Conservation (phyloP, 2,329 filamentous ascomycete species). For the Cytospora mali region DNA sequence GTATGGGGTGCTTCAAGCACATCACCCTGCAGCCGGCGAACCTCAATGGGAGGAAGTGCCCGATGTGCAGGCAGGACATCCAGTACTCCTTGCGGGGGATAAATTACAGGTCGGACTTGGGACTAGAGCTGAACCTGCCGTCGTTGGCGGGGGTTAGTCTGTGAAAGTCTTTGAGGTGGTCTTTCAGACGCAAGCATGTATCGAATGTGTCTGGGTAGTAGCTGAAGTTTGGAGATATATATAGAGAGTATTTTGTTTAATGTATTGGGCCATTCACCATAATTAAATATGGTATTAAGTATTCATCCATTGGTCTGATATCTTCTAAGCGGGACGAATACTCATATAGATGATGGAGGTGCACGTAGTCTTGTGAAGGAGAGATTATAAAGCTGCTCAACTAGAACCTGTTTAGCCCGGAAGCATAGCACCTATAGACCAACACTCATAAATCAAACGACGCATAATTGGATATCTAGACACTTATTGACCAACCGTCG, state of each 20-base stretch:
- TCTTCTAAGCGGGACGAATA: neutral
- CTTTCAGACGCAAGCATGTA: neutral
- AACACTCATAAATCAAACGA: neutral
- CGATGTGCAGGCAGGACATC: neutral
- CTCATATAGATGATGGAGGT: neutral
- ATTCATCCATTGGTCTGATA: neutral
- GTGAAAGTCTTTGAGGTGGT: neutral
- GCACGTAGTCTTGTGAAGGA: neutral
- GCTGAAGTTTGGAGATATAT: neutral
- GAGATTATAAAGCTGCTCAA: neutral
- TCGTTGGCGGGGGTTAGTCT: neutral
- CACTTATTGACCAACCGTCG: neutral
- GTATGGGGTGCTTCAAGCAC: neutral
- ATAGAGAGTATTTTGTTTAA: neutral
- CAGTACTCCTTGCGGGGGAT: neutral
- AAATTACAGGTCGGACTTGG: neutral
- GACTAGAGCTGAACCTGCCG: neutral
- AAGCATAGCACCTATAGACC: neutral
- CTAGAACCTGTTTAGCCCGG: neutral
- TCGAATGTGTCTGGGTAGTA: neutral
- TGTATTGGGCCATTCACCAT: neutral
- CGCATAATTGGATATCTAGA: neutral
- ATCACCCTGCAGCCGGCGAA: neutral
- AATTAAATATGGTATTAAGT: neutral
- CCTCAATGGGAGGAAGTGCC: neutral